These are phyloP conservation scores for Acephala macrosclerotiorum DNA, from an alignment of 2,329 filamentous ascomycete genomes.

Conservation along the genomic window DNA sequence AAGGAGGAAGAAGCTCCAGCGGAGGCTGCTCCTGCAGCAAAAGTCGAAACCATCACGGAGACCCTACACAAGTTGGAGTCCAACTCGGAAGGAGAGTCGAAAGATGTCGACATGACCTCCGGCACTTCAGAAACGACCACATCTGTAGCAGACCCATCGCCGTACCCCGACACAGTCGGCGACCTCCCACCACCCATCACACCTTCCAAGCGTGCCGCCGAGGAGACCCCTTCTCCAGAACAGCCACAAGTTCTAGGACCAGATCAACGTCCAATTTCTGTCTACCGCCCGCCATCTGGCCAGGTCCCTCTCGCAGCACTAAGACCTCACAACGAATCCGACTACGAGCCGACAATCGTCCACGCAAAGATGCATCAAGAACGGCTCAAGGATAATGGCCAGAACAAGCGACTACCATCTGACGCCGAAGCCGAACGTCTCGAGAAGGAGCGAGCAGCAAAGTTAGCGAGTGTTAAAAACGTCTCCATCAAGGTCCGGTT, in stretches of 20 bases:
- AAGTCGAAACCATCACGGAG: slow-evolving; percentile 28
- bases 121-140: slow-evolving; percentile 7
- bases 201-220: slow-evolving; percentile 24
- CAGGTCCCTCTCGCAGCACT: slow-evolving; percentile 78
- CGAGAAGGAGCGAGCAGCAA: slow-evolving; percentile 69
- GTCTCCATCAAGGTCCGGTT: slow-evolving; percentile 84
- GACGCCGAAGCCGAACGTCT: slow-evolving; percentile 82
- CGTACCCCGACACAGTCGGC: slow-evolving; percentile 13
- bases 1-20: slow-evolving; percentile 42
- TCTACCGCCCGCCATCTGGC: slow-evolving; percentile 82
- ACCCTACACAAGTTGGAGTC: slow-evolving; percentile 30
- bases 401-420: slow-evolving; percentile 81
- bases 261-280: slow-evolving; percentile 61
- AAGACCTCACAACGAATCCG: slow-evolving; percentile 70
- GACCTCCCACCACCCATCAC: slow-evolving; percentile 16
- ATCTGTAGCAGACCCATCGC: slow-evolving; percentile 15
- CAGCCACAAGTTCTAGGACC: slow-evolving; percentile 37
- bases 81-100: slow-evolving; percentile 15
- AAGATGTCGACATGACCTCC: slow-evolving; percentile 22
- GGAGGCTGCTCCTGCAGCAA: slow-evolving; percentile 7
- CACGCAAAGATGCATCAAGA: slow-evolving; percentile 80
- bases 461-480: slow-evolving; percentile 69
- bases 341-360: slow-evolving; percentile 78
- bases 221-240: slow-evolving; percentile 18
- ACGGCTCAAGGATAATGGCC: slow-evolving; percentile 64